These are phyloP conservation scores for Agrostemma githago DNA, from an alignment of 148 eudicot species.

Conservation along the genomic window DNA sequence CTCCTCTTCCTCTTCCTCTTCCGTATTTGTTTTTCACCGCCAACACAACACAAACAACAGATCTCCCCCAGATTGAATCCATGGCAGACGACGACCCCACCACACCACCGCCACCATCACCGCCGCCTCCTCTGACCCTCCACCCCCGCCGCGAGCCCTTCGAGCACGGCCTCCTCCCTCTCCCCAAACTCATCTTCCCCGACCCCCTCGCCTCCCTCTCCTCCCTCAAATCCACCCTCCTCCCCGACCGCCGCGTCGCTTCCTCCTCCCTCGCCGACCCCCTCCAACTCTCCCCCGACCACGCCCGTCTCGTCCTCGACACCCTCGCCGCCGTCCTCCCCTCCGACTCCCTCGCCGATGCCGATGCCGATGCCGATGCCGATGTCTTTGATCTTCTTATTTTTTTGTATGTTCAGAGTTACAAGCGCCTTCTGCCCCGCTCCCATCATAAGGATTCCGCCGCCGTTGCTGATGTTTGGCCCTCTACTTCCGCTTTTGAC, in stretches of 20 bases:
- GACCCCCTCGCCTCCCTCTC: conserved; percentile 57
- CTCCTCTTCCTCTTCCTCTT: too few species aligned
- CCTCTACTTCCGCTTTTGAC: conserved; percentile 86
- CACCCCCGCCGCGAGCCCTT: conserved; percentile 78
- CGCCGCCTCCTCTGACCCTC: conserved; percentile 33
- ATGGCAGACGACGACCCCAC: not conserved
- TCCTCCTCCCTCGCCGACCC: conserved; percentile 41
- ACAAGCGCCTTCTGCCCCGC: conserved; percentile 78
- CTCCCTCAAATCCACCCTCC: conserved; percentile 44
- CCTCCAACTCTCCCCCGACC: conserved; percentile 56
- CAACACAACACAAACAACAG: too few species aligned
- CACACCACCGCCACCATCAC: conserved; percentile 23
- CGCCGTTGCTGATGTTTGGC: conserved; percentile 98
- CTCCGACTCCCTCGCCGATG: conserved; percentile 31
- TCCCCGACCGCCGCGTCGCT: conserved; percentile 33
- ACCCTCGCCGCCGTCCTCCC: conserved; percentile 53
- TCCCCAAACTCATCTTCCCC: conserved; percentile 84
- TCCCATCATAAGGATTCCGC: conserved; percentile 73
- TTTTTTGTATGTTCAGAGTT: conserved; percentile 73
- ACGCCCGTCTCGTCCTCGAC: conserved; percentile 64
- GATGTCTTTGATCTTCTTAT: conserved; percentile 70
- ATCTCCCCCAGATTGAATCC: not conserved
- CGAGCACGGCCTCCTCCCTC: conserved; percentile 90
- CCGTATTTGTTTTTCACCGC: not conserved
- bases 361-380: conserved; percentile 44